Conservation (phyloP, 768 basidiomycete species). For the Termitomyces eurrhizus region DNA sequence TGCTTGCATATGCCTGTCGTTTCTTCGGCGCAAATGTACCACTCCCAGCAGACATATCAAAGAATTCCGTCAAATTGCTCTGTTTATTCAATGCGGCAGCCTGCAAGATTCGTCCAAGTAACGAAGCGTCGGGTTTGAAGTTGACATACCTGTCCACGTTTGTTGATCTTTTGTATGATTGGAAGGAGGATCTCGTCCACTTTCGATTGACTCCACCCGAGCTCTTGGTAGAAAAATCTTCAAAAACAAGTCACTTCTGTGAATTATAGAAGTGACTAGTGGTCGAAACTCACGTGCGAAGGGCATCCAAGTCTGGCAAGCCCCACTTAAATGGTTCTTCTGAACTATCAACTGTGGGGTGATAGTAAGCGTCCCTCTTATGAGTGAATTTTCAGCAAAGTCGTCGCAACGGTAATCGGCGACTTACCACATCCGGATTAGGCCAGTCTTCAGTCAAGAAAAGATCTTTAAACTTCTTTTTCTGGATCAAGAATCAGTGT, state of each 20-base stretch:
- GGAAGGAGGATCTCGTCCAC: constrained; percentile 90
- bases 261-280: constrained; percentile 2
- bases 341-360: constrained; percentile 86
- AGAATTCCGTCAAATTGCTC: constrained; percentile 68
- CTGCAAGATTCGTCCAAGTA: constrained; percentile 26
- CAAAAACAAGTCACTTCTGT: background rate
- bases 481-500: constrained; percentile 42
- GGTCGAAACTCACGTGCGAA: constrained; percentile 58
- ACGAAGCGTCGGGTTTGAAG: background rate
- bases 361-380: constrained; percentile 89
- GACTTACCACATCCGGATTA: constrained; percentile 79
- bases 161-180: constrained; percentile 85
- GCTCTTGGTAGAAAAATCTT: constrained; percentile 72
- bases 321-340: constrained; percentile 97
- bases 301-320: constrained; percentile 89
- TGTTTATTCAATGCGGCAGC: constrained; percentile 70
- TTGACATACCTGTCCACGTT: constrained; percentile 60
- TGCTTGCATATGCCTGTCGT: constrained; percentile 80
- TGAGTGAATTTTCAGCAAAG: constrained; percentile 2
- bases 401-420: background rate
- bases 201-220: constrained; percentile 78
- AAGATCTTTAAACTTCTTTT: constrained; percentile 83
- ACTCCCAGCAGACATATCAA: constrained; percentile 64
- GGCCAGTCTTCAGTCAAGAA: constrained; percentile 87
- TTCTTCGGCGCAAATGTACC: constrained; percentile 74